Evolutionary conservation across 306 rosid genomes (phyloP).

Genomic region (Delonix regia): DNA sequence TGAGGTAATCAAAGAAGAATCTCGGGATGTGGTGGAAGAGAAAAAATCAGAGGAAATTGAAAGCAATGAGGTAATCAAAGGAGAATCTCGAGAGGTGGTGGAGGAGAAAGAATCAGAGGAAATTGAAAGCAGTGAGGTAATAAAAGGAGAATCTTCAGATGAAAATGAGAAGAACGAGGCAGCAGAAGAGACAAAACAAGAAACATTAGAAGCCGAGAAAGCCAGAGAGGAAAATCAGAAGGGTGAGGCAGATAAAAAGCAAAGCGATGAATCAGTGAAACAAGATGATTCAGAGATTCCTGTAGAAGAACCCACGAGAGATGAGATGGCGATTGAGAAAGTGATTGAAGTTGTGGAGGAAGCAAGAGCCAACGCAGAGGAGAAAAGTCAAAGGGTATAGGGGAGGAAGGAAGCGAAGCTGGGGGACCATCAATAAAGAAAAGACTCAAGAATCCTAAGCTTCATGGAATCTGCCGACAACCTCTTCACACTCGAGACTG

Average conservation of each 20-base stretch:
- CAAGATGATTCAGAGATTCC: neutral
- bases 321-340: constrained; percentile 20
- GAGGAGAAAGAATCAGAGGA: neutral
- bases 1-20: constrained; percentile 6
- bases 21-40: neutral
- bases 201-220: neutral
- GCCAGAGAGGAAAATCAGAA: neutral
- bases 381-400: constrained; percentile 12
- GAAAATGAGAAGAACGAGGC: neutral
- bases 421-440: neutral
- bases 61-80: neutral
- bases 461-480: neutral
- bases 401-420: neutral
- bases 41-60: neutral
- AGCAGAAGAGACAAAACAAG: neutral
- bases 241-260: neutral
- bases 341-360: constrained; percentile 37
- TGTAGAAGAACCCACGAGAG: neutral
- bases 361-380: neutral
- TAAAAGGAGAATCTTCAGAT: neutral
- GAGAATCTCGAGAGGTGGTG: neutral
- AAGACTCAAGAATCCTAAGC: neutral
- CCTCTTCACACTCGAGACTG: no score
- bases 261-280: neutral
- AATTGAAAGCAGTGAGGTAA: neutral